Conservation (phyloP, 139 green algal species). For the Chlorella vulgaris region DNA sequence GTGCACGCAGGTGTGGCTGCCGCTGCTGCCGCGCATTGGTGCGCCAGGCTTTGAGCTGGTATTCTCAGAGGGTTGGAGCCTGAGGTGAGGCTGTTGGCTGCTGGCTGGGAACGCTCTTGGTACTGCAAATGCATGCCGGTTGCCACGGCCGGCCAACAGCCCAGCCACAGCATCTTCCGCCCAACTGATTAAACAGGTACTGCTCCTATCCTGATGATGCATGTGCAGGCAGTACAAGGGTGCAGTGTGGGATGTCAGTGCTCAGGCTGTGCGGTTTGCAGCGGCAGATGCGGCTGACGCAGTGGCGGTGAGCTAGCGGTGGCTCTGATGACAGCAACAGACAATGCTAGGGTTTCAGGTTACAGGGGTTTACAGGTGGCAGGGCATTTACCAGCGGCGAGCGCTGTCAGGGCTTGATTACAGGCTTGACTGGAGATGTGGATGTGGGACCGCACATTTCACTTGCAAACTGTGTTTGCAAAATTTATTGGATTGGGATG, state of each 20-base stretch:
- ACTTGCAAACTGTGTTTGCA: too few relatives aligned
- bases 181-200: background rate
- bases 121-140: background rate
- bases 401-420: background rate
- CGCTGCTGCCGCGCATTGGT: conserved; percentile 8
- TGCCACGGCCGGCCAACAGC: background rate
- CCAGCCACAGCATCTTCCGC: background rate
- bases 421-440: too few relatives aligned
- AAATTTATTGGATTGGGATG: too few relatives aligned
- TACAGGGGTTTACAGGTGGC: background rate
- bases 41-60: conserved; percentile 26
- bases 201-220: background rate
- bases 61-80: background rate
- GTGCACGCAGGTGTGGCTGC: conserved; percentile 14
- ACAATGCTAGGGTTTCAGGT: too few relatives aligned
- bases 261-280: background rate
- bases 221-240: conserved; percentile 15
- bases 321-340: background rate
- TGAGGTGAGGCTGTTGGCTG: background rate
- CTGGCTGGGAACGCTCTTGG: background rate
- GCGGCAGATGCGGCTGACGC: background rate
- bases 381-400: background rate
- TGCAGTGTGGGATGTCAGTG: background rate
- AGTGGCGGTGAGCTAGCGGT: background rate
- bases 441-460: too few relatives aligned